Evolutionary conservation across 176 grass and related monocot genomes (phyloP), one percentile per base, ranked within the genome.

Genomic region (Triticum monococcum): DNA sequence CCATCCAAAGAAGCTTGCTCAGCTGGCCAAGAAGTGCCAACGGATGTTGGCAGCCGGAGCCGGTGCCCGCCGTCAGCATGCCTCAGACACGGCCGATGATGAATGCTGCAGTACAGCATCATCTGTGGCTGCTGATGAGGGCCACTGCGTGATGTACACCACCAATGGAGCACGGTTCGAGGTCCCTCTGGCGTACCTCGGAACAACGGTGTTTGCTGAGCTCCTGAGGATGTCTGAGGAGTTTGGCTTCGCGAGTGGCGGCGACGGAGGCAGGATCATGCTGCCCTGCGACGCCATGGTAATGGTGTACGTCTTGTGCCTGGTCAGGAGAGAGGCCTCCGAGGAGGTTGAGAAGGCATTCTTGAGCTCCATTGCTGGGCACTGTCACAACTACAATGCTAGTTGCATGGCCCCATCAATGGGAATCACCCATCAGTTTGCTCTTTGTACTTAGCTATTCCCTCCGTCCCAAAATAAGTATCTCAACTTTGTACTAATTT

Each of bases 241-340:
- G 79, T 92, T 87, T 18, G 90, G 83, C 10, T 86, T 86, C 20
- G 25, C 64, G 0, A 65, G 25, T 8, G 63, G 25, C 0, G 3
- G 43, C 46, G 63, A 91, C 1, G 88, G 63, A 65, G 63, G 84
- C 12, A 85, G 80, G 33, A 95, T 95, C 72, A 95, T 37, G 9
- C 31, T 95, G 81, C 86, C 84, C 0, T 95, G 77, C n/a, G 89
- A 95, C 13, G 83, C 83, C 26, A 52, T 28, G 0, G 83, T 79
- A 20, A 76, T 93, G 77, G 86, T 91, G 38, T 91, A 95, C 17
- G 84, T 68, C 0, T n/a, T 93, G 61, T 86, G 74, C 4, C 80
- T 93, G 86, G 12, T 95, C 25, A 78, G 81, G 5, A 78, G 79
- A 83, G 79, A 80, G 13, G 67, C 81, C 1, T 92, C 90, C 0